These are phyloP conservation scores for Fraxinus pennsylvanica DNA, from an alignment of 257 asterid species.

Conservation along the genomic window DNA sequence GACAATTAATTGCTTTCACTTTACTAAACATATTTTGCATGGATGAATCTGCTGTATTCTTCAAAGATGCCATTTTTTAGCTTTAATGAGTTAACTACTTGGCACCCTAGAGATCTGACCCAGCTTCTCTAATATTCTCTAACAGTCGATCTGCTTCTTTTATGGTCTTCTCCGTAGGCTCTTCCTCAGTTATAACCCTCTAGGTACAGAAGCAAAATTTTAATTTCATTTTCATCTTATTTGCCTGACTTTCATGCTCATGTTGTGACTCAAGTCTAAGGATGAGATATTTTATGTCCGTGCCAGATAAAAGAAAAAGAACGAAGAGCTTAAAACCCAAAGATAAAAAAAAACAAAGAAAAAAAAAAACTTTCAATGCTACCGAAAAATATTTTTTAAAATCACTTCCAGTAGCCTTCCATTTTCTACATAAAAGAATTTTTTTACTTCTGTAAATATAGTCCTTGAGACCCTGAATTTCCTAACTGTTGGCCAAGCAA, in stretches of 20 bases:
- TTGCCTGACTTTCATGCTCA: background rate
- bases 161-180: background rate
- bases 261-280: background rate
- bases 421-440: background rate
- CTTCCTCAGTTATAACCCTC: background rate
- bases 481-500: background rate
- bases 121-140: background rate
- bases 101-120: background rate
- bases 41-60: background rate
- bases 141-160: background rate
- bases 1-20: background rate
- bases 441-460: background rate
- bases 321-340: background rate
- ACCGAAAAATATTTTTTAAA: background rate
- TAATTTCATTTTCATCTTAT: background rate
- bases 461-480: background rate
- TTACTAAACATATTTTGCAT: background rate
- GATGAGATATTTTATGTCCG: background rate
- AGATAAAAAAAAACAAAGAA: background rate
- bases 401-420: background rate
- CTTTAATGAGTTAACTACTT: background rate
- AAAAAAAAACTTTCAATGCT: background rate
- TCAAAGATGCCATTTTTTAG: background rate
- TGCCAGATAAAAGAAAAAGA: background rate
- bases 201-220: background rate